Percentiles rank a stretch among this genome's conserved stretches.
Evolutionary conservation across 495 filamentous ascomycete genomes (phyloP).

Genomic region (Tuber microsphaerosporum): DNA sequence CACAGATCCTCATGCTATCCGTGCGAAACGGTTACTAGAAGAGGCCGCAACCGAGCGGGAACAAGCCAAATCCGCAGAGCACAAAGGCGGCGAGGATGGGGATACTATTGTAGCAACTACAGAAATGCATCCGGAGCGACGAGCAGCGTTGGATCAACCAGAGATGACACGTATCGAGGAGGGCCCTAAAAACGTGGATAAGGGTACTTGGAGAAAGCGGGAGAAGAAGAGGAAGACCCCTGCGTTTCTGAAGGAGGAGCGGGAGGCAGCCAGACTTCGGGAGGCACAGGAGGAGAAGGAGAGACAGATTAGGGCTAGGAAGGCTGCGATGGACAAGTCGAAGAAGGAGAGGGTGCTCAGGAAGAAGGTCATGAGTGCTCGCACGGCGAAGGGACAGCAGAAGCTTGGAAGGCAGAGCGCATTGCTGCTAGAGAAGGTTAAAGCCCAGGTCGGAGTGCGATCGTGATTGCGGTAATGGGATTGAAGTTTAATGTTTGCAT

Average conservation of each 20-base stretch:
- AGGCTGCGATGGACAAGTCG: conserved; percentile 61
- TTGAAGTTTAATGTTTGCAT: conserved; percentile 40
- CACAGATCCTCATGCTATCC: conserved; percentile 26
- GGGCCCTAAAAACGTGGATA: conserved; percentile 24
- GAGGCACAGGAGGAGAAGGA: conserved; percentile 52
- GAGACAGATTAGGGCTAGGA: conserved; percentile 54
- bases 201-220: conserved; percentile 37
- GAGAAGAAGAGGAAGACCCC: conserved; percentile 51
- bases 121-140: conserved; percentile 65
- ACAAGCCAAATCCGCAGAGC: conserved; percentile 13
- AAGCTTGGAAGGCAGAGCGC: conserved; percentile 79
- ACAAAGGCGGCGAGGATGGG: conserved; percentile 22
- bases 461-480: conserved; percentile 8
- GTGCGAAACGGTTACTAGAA: conserved; percentile 38
- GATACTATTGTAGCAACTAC: conserved; percentile 40
- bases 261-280: conserved; percentile 59
- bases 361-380: conserved; percentile 46
- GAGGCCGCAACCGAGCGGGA: conserved; percentile 34
- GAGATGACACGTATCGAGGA: conserved; percentile 35
- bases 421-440: conserved; percentile 73
- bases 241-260: conserved; percentile 69
- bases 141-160: conserved; percentile 57
- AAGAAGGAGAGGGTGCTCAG: conserved; percentile 69
- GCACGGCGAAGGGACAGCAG: conserved; percentile 54
- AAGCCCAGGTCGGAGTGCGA: conserved; percentile 48